Percentiles rank a stretch among this genome's conserved stretches.
Conservation (phyloP, 371 early-diverging fungal species). For the Zychaea mexicana region DNA sequence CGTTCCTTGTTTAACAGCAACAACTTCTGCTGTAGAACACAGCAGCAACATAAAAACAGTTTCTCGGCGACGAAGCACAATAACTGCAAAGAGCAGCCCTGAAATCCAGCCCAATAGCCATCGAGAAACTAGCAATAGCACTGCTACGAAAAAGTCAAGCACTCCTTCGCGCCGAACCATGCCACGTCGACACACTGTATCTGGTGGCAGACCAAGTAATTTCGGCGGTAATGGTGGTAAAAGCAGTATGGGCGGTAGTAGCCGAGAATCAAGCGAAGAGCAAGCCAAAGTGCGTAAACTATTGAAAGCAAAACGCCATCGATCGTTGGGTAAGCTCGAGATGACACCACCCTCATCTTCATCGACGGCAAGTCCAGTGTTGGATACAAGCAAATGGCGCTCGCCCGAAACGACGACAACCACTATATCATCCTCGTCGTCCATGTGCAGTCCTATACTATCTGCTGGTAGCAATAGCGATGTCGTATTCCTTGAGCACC, state of each 20-base stretch:
- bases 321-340: constrained; percentile 41
- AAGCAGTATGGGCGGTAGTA: too few species aligned
- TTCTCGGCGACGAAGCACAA: neutral
- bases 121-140: neutral
- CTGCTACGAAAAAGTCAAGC: neutral
- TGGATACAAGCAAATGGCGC: constrained; percentile 10
- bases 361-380: constrained; percentile 3
- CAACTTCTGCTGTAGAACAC: too few species aligned
- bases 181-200: constrained; percentile 51
- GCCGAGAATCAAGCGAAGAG: constrained; percentile 8
- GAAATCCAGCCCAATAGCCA: neutral
- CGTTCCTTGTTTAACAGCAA: too few species aligned
- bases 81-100: neutral
- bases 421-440: constrained; percentile 7
- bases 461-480: constrained; percentile 7
- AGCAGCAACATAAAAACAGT: neutral
- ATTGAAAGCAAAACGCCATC: constrained; percentile 39
- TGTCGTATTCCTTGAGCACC: neutral
- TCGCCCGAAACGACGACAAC: constrained; percentile 10
- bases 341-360: constrained; percentile 14
- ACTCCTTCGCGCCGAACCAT: constrained; percentile 19
- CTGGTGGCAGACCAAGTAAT: constrained; percentile 17
- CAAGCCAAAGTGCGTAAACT: constrained; percentile 27
- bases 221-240: constrained; percentile 3
- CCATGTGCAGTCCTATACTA: constrained; percentile 14